A percentile compares a stretch with the other conserved stretches of the same genome.
These are phyloP conservation scores for Diddensiella transvaalensis DNA, from an alignment of 805 yeast genomes.

Conservation along the genomic window DNA sequence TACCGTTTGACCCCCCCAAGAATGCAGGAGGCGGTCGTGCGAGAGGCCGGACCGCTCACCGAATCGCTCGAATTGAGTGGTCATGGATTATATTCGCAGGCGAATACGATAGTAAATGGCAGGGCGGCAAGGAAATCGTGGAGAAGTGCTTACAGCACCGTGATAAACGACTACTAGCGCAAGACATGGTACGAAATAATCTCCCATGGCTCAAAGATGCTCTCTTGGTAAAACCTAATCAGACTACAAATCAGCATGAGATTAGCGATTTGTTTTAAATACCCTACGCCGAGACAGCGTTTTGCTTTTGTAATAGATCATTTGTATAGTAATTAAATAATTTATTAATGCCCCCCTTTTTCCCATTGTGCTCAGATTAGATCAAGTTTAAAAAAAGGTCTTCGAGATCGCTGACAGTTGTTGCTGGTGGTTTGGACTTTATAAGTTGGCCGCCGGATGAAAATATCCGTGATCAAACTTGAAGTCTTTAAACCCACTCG, in stretches of 20 bases:
- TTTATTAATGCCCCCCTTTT: no score
- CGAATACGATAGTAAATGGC: slow-evolving; percentile 39
- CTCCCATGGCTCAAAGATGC: slow-evolving; percentile 22
- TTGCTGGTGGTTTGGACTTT: no score
- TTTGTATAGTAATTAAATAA: no score
- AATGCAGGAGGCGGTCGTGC: slow-evolving; percentile 35
- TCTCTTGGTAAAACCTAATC: background rate
- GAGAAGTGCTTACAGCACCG: slow-evolving; percentile 47
- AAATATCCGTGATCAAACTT: background rate
- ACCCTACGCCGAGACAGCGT: no score
- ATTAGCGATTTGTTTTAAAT: slow-evolving; percentile 1
- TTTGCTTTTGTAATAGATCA: no score
- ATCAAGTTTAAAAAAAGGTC: no score
- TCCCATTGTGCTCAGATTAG: slow-evolving; percentile 22
- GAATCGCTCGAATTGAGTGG: slow-evolving; percentile 94
- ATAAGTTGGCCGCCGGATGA: no score
- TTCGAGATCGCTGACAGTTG: no score
- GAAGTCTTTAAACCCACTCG: no score
- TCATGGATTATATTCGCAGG: slow-evolving; percentile 60
- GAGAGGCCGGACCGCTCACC: slow-evolving; percentile 65
- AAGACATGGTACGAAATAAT: slow-evolving; percentile 20
- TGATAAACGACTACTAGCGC: slow-evolving; percentile 39
- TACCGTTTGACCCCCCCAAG: slow-evolving; percentile 88
- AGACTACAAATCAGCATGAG: background rate
- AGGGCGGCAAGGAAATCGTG: slow-evolving; percentile 49